Percentiles rank a stretch among this genome's conserved stretches.
Conservation (phyloP, 768 basidiomycete genomes). For the Lactarius hengduanensis region DNA sequence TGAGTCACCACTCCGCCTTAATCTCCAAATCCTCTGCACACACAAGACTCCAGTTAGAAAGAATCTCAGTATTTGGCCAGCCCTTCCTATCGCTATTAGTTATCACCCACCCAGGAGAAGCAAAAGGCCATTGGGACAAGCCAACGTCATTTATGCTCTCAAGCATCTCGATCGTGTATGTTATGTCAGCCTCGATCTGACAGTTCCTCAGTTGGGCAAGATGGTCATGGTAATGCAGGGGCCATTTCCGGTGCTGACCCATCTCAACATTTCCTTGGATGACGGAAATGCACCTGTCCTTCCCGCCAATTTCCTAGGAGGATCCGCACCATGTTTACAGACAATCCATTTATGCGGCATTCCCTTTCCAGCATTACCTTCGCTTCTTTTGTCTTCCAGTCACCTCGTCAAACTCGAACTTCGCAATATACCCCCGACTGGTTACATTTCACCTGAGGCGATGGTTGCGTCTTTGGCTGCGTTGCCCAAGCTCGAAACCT, state of each 20-base stretch:
- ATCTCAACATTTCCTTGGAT: background rate
- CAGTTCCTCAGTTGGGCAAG: background rate
- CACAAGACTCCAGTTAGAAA: background rate
- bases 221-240: background rate
- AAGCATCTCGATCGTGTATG: background rate
- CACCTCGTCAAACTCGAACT: too few species aligned
- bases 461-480: too few species aligned
- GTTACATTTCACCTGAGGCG: too few species aligned
- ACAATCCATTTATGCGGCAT: too few species aligned
- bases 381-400: too few species aligned
- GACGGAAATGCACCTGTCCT: background rate
- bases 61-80: background rate
- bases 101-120: fast-evolving
- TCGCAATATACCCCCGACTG: too few species aligned
- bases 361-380: too few species aligned
- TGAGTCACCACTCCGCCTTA: background rate
- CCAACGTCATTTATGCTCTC: background rate
- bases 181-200: background rate
- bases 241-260: background rate
- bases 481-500: too few species aligned
- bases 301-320: too few species aligned
- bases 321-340: too few species aligned
- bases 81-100: background rate
- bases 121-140: background rate
- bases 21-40: background rate